Conservation (phyloP, 768 basidiomycete genomes). For the Saitozyma sp. region DNA sequence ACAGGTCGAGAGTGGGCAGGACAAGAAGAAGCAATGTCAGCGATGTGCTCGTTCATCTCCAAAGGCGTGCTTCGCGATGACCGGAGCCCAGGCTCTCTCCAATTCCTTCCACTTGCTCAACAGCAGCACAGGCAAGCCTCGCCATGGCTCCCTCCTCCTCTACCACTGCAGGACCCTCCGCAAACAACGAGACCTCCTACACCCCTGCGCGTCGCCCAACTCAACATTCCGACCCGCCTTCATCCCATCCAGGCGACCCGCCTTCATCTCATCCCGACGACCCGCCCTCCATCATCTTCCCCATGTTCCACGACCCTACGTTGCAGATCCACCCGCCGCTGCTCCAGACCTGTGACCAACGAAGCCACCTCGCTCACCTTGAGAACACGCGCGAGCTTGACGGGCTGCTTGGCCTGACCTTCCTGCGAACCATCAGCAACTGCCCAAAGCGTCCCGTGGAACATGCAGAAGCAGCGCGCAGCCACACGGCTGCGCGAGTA, state of each 20-base stretch:
- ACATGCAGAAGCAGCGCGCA: too few relatives aligned
- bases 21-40: neutral
- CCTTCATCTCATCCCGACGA: neutral
- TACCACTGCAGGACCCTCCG: too few relatives aligned
- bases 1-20: neutral
- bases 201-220: too few relatives aligned
- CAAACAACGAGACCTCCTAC: too few relatives aligned
- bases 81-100: too few relatives aligned
- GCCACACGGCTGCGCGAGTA: too few relatives aligned
- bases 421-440: slow-evolving; percentile 37
- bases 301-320: neutral
- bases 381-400: slow-evolving; percentile 96
- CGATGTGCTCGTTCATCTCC: neutral
- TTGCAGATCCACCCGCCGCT: neutral
- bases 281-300: neutral
- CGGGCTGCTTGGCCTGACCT: slow-evolving; percentile 58
- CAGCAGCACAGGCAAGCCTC: too few relatives aligned
- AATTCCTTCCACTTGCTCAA: too few relatives aligned
- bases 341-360: neutral
- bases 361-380: slow-evolving; percentile 64
- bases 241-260: neutral
- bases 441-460: neutral
- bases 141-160: too few relatives aligned
- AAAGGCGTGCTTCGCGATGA: too few relatives aligned
- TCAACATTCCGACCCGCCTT: too few relatives aligned